phyloP scores from a whole-genome alignment of 2,329 filamentous ascomycete genomes.

The Claviceps africana region DNA sequence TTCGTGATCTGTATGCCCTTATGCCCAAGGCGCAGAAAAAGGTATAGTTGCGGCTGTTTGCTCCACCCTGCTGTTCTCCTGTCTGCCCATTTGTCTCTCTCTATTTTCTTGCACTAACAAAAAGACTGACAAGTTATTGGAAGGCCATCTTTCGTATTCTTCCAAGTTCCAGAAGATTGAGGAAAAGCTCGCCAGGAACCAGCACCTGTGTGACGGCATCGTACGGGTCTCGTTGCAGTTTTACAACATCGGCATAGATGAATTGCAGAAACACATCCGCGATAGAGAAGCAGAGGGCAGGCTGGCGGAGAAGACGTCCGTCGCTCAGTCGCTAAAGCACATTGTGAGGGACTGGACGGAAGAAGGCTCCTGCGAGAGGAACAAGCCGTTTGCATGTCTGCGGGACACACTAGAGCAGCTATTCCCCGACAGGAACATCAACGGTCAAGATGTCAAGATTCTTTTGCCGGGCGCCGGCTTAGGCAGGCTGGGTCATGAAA shows the following conservation, averaged over 20 bases:
- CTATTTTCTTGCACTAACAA: background rate
- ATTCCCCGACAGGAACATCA: slow-evolving; percentile 14
- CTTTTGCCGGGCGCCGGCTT: slow-evolving; percentile 40
- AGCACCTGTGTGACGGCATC: slow-evolving; percentile 30
- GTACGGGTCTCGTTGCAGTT: slow-evolving; percentile 29
- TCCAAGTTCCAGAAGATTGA: slow-evolving; percentile 35
- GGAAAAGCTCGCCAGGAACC: slow-evolving; percentile 29
- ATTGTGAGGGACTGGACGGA: slow-evolving; percentile 43
- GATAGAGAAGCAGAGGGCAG: slow-evolving; percentile 23
- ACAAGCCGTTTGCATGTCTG: slow-evolving; percentile 27
- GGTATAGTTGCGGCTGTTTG: slow-evolving; percentile 8
- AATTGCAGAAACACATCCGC: slow-evolving; percentile 30
- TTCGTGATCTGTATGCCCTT: slow-evolving; percentile 23
- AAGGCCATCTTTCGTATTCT: slow-evolving; percentile 42
- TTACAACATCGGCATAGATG: slow-evolving; percentile 28
- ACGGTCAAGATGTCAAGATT: slow-evolving; percentile 17
- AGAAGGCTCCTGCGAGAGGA: slow-evolving; percentile 31
- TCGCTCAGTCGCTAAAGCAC: slow-evolving; percentile 41
- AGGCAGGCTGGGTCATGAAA: slow-evolving; percentile 37
- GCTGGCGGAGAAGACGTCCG: slow-evolving; percentile 30
- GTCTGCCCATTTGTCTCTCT: background rate
- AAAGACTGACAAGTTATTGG: slow-evolving; percentile 27
- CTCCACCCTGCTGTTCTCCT: background rate
- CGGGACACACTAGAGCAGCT: slow-evolving; percentile 18
- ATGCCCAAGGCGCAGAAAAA: slow-evolving; percentile 20